Conservation (phyloP, 2,329 filamentous ascomycete species). For the Remersonia thermophila region DNA sequence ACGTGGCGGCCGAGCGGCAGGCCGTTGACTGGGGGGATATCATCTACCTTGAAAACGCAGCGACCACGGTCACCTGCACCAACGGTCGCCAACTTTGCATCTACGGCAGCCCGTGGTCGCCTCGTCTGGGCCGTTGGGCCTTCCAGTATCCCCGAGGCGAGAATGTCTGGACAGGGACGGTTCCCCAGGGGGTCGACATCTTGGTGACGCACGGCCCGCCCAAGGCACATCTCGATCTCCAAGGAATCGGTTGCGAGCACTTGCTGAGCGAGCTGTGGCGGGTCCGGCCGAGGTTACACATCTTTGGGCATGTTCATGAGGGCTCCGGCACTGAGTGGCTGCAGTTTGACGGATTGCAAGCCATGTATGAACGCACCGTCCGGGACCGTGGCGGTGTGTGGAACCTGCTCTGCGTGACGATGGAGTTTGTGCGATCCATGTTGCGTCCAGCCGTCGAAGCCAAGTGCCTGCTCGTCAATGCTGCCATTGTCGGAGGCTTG, state of each 20-base stretch:
- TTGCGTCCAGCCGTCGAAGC: constrained; percentile 2
- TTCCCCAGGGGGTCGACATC: constrained; percentile 6
- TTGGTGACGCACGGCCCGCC: constrained; percentile 26
- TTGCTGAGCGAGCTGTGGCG: constrained; percentile 22
- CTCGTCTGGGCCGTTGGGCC: constrained; percentile 25
- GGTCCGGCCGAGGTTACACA: constrained; percentile 22
- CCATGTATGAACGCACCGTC: constrained; percentile 3
- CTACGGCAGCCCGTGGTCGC: constrained; percentile 25
- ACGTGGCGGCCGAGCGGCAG: neutral
- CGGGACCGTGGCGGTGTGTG: constrained; percentile 4
- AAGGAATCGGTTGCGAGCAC: constrained; percentile 17
- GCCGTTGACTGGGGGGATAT: constrained; percentile 10
- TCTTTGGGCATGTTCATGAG: constrained; percentile 27
- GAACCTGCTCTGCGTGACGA: constrained; percentile 6
- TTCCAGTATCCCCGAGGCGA: constrained; percentile 27
- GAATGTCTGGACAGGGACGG: constrained; percentile 6
- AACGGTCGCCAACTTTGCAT: constrained; percentile 23
- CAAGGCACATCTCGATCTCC: constrained; percentile 22
- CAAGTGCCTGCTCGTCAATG: constrained; percentile 12
- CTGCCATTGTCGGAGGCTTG: constrained; percentile 9
- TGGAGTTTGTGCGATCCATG: neutral
- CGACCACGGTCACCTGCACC: constrained; percentile 15
- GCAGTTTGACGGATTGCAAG: constrained; percentile 7
- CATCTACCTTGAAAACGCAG: constrained; percentile 7
- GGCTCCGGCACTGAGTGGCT: constrained; percentile 13